Base-by-base conservation (phyloP, 345 rosid species). In the Citrus cavaleriei region DNA sequence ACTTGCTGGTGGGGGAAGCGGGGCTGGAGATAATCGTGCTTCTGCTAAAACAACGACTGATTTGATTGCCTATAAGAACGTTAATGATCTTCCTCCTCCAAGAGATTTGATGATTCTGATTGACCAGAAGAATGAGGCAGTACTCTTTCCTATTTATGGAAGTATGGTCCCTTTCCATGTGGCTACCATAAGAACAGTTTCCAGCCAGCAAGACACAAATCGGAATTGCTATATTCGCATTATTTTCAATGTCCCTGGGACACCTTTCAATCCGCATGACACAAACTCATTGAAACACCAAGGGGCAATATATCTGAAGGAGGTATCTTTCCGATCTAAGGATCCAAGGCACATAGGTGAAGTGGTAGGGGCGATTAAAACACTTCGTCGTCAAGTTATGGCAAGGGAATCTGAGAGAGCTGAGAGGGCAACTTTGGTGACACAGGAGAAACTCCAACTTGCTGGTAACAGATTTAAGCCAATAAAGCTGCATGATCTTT, bases 91-190 rank as follows among this genome's bases (percentile, higher is more conserved):
- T 19, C 94, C 95, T 4, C 94, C 89, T 81, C 95, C 92, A 16
- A 85, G 77, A 81, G 92, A 90, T 59, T 80, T 93, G 74, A 91
- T 88, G 97, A 91, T 96, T 78, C 93, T 87, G 85, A 81, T 94
- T 77, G 99, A 94, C 87, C 94, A 91, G 85, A 96, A 85, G 89
- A 90, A 94, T 75, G 97, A 96, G 81, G 95, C 97, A 18, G 85
- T 96, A 59, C 89, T 94, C 62, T 83, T 96, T 77, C 99, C 98
- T 61, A 86, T 96, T 70, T 88, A 93, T 73, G 99, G 98, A 27
- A 90, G 88, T 76, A 91, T 96, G 92, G 93, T 91, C 19, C 98
- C 99, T 2, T 94, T 94, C 85, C 99, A 94, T 84, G 97, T 94
- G 25, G 93, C 95, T 38, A 91, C 97, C 6, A 87, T 94, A 76